A percentile compares a stretch with the other conserved stretches of the same genome.
phyloP scores from a whole-genome alignment of 2,329 filamentous ascomycete species.

The Trichophyton benhamiae region DNA sequence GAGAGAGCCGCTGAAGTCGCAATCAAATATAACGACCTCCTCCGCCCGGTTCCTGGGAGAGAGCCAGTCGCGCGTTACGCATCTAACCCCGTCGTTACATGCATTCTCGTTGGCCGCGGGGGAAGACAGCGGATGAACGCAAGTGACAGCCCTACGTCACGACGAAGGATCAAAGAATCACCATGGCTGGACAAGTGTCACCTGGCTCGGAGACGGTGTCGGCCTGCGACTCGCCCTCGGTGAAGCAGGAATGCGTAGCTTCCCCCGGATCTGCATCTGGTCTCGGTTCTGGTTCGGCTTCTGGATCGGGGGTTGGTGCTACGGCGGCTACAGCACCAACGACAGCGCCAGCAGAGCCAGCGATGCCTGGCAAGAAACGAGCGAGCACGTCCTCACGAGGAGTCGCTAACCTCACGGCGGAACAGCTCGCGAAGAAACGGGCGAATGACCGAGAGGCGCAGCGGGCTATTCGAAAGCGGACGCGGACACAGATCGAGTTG shows the following conservation, averaged over 20 bases:
- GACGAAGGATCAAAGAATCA: background rate
- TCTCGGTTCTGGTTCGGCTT: background rate
- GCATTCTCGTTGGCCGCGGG: background rate
- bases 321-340: background rate
- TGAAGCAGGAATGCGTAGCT: constrained; percentile 1
- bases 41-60: background rate
- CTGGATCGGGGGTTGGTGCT: background rate
- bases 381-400: constrained; percentile 45
- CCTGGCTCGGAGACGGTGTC: background rate
- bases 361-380: constrained; percentile 10
- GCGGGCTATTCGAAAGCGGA: constrained; percentile 70
- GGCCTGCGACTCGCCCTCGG: background rate
- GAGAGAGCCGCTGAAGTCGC: background rate
- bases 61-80: background rate
- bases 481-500: constrained; percentile 63
- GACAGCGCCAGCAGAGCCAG: background rate
- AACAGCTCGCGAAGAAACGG: constrained; percentile 79
- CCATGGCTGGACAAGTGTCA: background rate
- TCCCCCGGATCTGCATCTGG: background rate
- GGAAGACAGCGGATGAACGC: background rate
- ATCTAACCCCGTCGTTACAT: background rate
- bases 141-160: background rate
- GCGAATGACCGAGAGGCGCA: constrained; percentile 86
- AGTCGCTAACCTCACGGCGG: constrained; percentile 75
- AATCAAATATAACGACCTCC: background rate